Evolutionary conservation across 2,329 filamentous ascomycete genomes (phyloP).

Genomic region (Hypoxylon sp.): DNA sequence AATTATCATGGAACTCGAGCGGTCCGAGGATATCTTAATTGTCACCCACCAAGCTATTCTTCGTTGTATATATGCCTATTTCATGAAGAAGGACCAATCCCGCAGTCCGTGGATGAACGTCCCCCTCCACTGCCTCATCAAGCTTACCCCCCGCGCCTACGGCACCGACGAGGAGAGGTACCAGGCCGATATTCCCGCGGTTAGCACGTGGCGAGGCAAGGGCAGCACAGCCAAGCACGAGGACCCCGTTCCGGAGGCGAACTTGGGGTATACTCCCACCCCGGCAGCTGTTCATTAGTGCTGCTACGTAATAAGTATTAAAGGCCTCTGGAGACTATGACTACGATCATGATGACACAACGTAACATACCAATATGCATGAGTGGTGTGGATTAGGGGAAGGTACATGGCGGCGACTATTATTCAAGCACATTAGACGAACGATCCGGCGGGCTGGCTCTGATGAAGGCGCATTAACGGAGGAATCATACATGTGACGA

Average conservation of each 20-base stretch:
- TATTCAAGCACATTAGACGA: constrained; percentile 23
- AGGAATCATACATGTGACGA: constrained; percentile 29
- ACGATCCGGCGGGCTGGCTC: constrained; percentile 26
- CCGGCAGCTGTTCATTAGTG: constrained; percentile 29
- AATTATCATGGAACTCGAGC: constrained; percentile 99
- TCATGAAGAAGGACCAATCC: constrained; percentile 96
- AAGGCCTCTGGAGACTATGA: constrained; percentile 8
- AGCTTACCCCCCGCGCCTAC: constrained; percentile 94
- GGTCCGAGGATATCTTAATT: constrained; percentile 96
- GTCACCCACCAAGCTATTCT: constrained; percentile 98
- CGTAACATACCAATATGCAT: constrained; percentile 5
- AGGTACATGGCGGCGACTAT: constrained; percentile 11
- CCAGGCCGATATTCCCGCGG: constrained; percentile 92
- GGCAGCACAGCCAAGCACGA: constrained; percentile 91
- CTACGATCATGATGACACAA: constrained; percentile 16
- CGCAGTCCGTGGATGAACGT: constrained; percentile 99
- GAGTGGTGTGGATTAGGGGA: neutral
- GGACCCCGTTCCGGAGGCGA: constrained; percentile 61
- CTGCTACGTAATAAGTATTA: neutral
- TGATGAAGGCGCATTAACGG: constrained; percentile 31
- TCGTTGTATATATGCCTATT: constrained; percentile 98
- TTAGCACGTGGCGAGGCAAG: constrained; percentile 96
- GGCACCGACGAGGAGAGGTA: constrained; percentile 90
- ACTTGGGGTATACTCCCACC: constrained; percentile 29
- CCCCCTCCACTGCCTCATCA: constrained; percentile 94